These are phyloP conservation scores for Triticum urartu DNA, from an alignment of 176 grass and related monocot genomes.

Conservation along the genomic window DNA sequence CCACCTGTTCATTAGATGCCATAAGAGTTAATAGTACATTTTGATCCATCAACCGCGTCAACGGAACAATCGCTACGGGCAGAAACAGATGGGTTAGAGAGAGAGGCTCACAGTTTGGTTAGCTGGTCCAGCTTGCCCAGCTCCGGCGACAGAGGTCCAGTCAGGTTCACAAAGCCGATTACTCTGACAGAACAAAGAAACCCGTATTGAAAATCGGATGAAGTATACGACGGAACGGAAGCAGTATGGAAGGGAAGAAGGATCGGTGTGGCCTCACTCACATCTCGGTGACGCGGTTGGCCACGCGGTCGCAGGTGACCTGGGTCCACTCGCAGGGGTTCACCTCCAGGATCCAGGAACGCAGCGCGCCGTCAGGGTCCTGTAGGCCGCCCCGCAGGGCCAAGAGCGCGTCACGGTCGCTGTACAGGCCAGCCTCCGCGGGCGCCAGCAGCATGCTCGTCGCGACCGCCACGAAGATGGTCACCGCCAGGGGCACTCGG, in stretches of 20 bases:
- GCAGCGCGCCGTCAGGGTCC: slow-evolving; percentile 49
- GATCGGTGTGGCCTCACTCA: slow-evolving; percentile 15
- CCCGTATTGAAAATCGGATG: too few species aligned
- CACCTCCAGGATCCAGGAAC: slow-evolving; percentile 42
- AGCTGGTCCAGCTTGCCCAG: slow-evolving; percentile 58
- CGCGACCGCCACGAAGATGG: background rate
- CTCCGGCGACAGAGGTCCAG: slow-evolving; percentile 52
- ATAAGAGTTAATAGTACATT: too few species aligned
- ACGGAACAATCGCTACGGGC: too few species aligned
- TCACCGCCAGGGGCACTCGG: background rate
- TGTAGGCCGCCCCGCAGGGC: slow-evolving; percentile 30
- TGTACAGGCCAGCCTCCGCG: slow-evolving; percentile 31
- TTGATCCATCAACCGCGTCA: too few species aligned
- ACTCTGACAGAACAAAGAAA: too few species aligned
- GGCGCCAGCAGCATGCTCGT: background rate
- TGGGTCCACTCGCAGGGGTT: slow-evolving; percentile 65
- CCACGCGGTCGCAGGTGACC: slow-evolving; percentile 44
- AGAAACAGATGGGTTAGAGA: background rate
- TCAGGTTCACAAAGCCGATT: slow-evolving; percentile 35
- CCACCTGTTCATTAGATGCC: slow-evolving; percentile 37
- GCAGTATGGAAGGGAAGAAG: background rate
- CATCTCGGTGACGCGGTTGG: slow-evolving; percentile 53
- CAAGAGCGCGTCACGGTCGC: slow-evolving; percentile 24
- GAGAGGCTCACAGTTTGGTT: slow-evolving; percentile 47
- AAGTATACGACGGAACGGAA: too few species aligned